A percentile compares a stretch with the other conserved stretches of the same genome.
phyloP scores from a whole-genome alignment of 2,329 filamentous ascomycete species.

The Fusarium setosum region DNA sequence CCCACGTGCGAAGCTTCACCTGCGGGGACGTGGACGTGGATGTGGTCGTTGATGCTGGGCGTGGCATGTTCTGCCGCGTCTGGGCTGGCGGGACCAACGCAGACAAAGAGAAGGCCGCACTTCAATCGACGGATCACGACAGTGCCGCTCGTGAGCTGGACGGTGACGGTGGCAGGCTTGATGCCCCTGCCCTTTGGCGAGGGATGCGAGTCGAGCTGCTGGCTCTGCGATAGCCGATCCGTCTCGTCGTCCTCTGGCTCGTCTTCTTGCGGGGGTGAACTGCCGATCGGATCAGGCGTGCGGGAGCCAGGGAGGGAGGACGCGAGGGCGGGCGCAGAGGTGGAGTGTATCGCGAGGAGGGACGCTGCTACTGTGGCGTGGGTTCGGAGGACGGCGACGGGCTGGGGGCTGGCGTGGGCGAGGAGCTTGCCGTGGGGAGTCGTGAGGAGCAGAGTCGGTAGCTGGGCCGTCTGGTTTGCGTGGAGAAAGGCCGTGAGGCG shows the following conservation, averaged over 20 bases:
- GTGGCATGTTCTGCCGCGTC: conserved; percentile 36
- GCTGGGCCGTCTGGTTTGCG: conserved; percentile 65
- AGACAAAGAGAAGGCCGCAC: conserved; percentile 72
- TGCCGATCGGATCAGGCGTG: conserved; percentile 41
- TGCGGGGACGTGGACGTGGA: conserved; percentile 36
- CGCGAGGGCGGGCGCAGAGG: conserved; percentile 54
- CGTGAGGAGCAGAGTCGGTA: conserved; percentile 70
- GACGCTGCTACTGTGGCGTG: conserved; percentile 73
- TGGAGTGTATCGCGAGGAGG: conserved; percentile 68
- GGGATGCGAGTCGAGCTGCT: conserved; percentile 35
- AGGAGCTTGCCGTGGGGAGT: conserved; percentile 72
- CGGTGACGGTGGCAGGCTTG: conserved; percentile 61
- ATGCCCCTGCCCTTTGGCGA: conserved; percentile 35
- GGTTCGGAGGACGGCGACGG: conserved; percentile 68
- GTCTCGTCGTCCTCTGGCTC: conserved; percentile 42
- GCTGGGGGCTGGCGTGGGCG: conserved; percentile 67
- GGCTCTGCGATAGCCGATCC: conserved; percentile 39
- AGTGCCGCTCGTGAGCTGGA: conserved; percentile 69
- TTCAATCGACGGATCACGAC: conserved; percentile 68
- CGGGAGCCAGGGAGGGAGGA: conserved; percentile 54
- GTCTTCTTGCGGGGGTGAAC: conserved; percentile 40
- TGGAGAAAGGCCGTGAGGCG: conserved; percentile 72
- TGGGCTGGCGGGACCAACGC: conserved; percentile 61
- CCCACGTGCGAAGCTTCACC: conserved; percentile 50
- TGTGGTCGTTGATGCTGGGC: conserved; percentile 25